These are phyloP conservation scores for Alternaria consortialis DNA, from an alignment of 2,329 filamentous ascomycete genomes.

Conservation along the genomic window DNA sequence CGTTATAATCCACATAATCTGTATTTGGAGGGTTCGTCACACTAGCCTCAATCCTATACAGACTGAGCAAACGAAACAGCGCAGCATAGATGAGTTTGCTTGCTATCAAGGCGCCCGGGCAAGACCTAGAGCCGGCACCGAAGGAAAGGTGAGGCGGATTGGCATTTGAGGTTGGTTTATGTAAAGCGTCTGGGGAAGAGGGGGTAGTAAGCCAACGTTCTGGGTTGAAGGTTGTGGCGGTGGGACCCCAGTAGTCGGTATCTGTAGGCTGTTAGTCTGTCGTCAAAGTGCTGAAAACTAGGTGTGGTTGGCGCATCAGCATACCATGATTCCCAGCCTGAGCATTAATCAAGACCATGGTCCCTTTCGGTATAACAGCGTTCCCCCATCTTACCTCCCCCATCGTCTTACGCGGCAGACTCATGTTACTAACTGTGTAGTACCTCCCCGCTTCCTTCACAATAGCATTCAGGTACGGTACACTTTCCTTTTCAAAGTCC, in stretches of 20 bases:
- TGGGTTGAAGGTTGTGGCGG: conserved; percentile 59
- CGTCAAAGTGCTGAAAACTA: conserved; percentile 54
- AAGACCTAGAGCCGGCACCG: conserved; percentile 62
- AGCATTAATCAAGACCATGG: conserved; percentile 65
- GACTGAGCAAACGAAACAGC: conserved; percentile 59
- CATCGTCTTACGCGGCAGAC: conserved; percentile 61
- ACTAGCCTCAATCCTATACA: conserved; percentile 61
- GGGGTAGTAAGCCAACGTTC: conserved; percentile 56
- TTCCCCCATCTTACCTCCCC: conserved; percentile 62
- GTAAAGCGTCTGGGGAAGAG: neutral
- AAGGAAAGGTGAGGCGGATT: conserved; percentile 58
- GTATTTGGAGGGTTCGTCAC: conserved; percentile 64
- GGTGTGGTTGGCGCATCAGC: neutral
- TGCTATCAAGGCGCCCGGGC: conserved; percentile 62
- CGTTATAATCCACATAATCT: conserved; percentile 70
- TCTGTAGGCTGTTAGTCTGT: conserved; percentile 55
- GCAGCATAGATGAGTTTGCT: conserved; percentile 61
- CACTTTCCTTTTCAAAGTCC: conserved; percentile 57
- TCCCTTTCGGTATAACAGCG: conserved; percentile 61
- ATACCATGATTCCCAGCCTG: conserved; percentile 64
- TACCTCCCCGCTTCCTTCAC: conserved; percentile 63
- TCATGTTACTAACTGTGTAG: conserved; percentile 65
- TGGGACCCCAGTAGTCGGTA: conserved; percentile 59
- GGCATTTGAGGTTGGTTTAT: conserved; percentile 36
- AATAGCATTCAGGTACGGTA: conserved; percentile 60